Evolutionary conservation across 345 rosid genomes (phyloP), one percentile per base, ranked within the genome.

Genomic region (Arabidopsis suecica): DNA sequence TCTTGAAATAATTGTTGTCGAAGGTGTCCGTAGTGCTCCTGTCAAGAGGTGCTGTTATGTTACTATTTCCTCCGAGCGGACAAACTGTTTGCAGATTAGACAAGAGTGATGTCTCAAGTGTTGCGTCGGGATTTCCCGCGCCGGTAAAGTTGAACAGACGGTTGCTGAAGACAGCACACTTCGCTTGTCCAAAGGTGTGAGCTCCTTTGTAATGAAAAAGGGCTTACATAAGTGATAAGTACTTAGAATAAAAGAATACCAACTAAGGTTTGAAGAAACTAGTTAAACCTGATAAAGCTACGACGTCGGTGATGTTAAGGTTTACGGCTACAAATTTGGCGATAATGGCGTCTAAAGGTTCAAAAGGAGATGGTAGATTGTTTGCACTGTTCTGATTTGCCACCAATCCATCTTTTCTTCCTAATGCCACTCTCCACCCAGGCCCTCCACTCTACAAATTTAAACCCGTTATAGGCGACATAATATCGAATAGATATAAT

Each of bases 381-480:
- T 86, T 81, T 53, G 97, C 89, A 68, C 77, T 84, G 12, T 84
- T 75, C 64, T 61, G 84, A 82, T 86, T 93, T 63, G 96, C 86
- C 30, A 83, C 81, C 1, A 82, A 61, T 23, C 86, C 91, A 69
- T 93, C 98, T 76, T 91, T 88, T 83, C 97, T 84, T 74, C 97
- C 97, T 60, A 93, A 60, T 20, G 56, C 65, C 14, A 91, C 97
- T 60, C 41, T 86, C 97, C 97, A 93, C 2, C 66, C 60, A 9
- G 86, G 85, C 28, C 98, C 98, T 78, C 98, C 96, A 34, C 91
- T 88, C 96, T 93, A 9, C 82, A 80, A 63, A 66, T 58, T 6
- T 14, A 45, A 48, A 71, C 5, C 1, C 13, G 38, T 51, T 69
- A 69, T 47, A 66, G 33, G 1, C 10, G 3, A 30, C 11, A 41